Evolutionary conservation across 2,329 filamentous ascomycete genomes (phyloP).

Genomic region (Neophaeococcomyces aloes): DNA sequence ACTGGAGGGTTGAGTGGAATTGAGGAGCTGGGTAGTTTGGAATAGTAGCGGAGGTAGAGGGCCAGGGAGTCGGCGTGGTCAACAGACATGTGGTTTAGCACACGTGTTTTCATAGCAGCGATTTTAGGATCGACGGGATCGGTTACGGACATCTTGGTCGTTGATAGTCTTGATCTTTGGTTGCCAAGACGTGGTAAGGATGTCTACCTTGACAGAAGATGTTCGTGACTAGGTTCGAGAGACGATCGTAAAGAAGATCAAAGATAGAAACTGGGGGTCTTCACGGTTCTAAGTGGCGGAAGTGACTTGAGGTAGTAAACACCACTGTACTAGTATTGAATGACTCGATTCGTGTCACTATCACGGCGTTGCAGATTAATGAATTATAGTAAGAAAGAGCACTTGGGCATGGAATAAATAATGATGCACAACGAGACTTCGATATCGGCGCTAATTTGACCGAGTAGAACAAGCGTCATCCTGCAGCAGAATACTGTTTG

Average conservation of each 20-base stretch:
- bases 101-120: constrained; percentile 46
- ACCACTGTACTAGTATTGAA: too few species aligned
- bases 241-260: neutral
- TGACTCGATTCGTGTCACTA: too few species aligned
- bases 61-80: constrained; percentile 66
- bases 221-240: neutral
- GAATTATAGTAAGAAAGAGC: neutral
- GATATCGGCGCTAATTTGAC: too few species aligned
- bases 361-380: too few species aligned
- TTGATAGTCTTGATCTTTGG: too few species aligned
- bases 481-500: neutral
- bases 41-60: constrained; percentile 70
- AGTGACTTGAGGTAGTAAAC: too few species aligned
- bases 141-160: neutral
- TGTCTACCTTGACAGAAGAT: neutral
- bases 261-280: neutral
- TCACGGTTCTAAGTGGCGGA: too few species aligned
- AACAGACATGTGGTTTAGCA: constrained; percentile 76
- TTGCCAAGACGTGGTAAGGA: neutral
- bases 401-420: neutral
- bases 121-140: constrained; percentile 2
- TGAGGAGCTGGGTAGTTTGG: constrained; percentile 30
- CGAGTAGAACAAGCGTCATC: neutral
- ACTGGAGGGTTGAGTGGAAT: constrained; percentile 32
- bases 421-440: too few species aligned